Evolutionary conservation across 1,284 basidiomycete species (phyloP), one percentile per base, ranked within the genome.

Genomic region (Spongiforma sp.): DNA sequence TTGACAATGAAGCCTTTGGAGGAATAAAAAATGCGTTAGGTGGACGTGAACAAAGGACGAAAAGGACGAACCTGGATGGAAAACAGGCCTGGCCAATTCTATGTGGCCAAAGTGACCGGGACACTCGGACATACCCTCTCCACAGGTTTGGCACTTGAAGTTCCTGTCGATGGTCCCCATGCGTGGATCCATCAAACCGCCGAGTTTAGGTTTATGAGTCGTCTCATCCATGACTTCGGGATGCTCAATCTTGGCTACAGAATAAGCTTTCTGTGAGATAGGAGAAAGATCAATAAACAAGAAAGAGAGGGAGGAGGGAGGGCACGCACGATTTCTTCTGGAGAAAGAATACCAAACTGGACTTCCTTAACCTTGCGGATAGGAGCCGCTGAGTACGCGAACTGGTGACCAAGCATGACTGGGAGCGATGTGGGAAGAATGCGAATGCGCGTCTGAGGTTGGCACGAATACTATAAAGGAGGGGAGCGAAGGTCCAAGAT

Each of bases 61-160:
- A 59, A 11, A 10, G 30, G 41, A 83, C 89, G 67, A 79, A 93
- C 95, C 98, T 78, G 95, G 94, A 79, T 99, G 97, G 77, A 96
- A 99, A 36, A 98, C 96, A 21, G 97, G 96, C 71, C 95, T 86
- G 57, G 96, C 96, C 71, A 99, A 84, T 82, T 99, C 98, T 73
- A 99, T 96, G 80, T 99, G 96, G 64, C 96, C 97, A 82, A 99
- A 99, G 80, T 99, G 98, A 62, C 98, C 98, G 36, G 98, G 97
- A 81, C 96, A 97, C 77, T 97, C 95, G 36, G 94, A 91, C 95
- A 97, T 98, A 57, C 96, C 97, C 86, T 98, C 96, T 74, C 96
- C 96, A 80, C 98, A 99, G 32, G 98, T 99, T 83, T 99, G 96
- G 78, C 98, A 99, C 84, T 99, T 99, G 84, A 98, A 99, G 80